Conservation (phyloP, 2,329 filamentous ascomycete genomes). For the Diaporthe humulicola region DNA sequence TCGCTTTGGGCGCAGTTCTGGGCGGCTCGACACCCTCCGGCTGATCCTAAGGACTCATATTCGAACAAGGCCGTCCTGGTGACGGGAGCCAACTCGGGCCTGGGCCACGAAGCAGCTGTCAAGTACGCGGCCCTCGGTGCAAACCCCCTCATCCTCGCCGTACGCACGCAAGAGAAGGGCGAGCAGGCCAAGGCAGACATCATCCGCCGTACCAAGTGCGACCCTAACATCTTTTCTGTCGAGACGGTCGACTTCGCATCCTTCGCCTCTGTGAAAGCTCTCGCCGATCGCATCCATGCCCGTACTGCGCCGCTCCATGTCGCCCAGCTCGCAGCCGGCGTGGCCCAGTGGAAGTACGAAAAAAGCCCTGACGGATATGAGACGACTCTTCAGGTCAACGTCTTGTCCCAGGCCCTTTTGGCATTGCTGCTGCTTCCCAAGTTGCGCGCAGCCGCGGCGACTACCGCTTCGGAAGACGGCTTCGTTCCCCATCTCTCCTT, state of each 20-base stretch:
- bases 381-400: conserved; percentile 67
- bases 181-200: conserved; percentile 55
- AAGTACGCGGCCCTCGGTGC: conserved; percentile 59
- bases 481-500: conserved; percentile 57
- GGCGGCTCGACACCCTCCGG: conserved; percentile 29
- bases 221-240: conserved; percentile 54
- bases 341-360: conserved; percentile 53
- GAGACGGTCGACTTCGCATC: conserved; percentile 60
- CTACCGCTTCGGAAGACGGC: conserved; percentile 41
- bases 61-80: conserved; percentile 25
- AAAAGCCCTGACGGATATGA: conserved; percentile 60
- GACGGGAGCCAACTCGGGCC: conserved; percentile 59
- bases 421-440: conserved; percentile 64
- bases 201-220: conserved; percentile 46
- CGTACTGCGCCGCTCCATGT: conserved; percentile 45
- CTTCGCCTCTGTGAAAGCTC: conserved; percentile 59
- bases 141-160: conserved; percentile 58
- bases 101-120: conserved; percentile 63
- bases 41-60: conserved; percentile 21
- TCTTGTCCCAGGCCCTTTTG: conserved; percentile 67
- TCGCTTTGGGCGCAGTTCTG: conserved; percentile 33
- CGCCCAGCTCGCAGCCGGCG: conserved; percentile 59
- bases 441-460: conserved; percentile 50
- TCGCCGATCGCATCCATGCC: conserved; percentile 52
- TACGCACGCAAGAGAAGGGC: conserved; percentile 57